Percentiles rank a stretch among this genome's conserved stretches.
These are phyloP conservation scores for Wickerhamomyces sp. DNA, from an alignment of 1,139 yeast species.

Conservation along the genomic window DNA sequence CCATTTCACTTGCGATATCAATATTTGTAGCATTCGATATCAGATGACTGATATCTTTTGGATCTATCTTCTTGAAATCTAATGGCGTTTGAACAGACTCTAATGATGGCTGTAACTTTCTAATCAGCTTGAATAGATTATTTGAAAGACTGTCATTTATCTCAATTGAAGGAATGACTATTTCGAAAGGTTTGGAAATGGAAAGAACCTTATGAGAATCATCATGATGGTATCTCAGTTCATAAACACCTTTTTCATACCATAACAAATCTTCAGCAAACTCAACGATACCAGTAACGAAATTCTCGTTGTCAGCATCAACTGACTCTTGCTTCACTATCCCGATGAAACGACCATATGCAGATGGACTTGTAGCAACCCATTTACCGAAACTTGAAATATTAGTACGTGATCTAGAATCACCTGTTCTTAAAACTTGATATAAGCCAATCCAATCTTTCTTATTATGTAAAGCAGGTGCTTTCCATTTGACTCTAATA, in stretches of 20 bases:
- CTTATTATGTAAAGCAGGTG: conserved; percentile 41
- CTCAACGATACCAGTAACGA: conserved; percentile 43
- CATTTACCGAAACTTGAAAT: conserved; percentile 69
- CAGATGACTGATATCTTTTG: conserved; percentile 23
- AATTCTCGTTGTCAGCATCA: conserved; percentile 25
- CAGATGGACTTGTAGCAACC: conserved; percentile 45
- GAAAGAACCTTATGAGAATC: conserved; percentile 69
- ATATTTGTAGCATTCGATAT: conserved; percentile 27
- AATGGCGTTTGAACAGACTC: conserved; percentile 17
- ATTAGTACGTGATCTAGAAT: conserved; percentile 54
- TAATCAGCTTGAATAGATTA: conserved; percentile 20
- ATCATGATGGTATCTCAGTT: conserved; percentile 68
- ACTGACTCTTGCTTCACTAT: conserved; percentile 21
- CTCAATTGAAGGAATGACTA: conserved; percentile 40
- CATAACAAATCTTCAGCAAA: conserved; percentile 50
- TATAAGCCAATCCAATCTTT: conserved; percentile 82
- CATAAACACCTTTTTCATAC: conserved; percentile 74
- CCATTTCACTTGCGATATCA: conserved; percentile 30
- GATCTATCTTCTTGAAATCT: conserved; percentile 21
- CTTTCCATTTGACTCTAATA: conserved; percentile 51
- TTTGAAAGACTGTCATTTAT: conserved; percentile 30
- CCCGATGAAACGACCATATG: conserved; percentile 21
- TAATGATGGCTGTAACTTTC: conserved; percentile 18
- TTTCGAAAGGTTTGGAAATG: conserved; percentile 68
- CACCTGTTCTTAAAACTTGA: conserved; percentile 57